phyloP scores from a whole-genome alignment of 148 eudicot genomes.

The Rhododendron molle region DNA sequence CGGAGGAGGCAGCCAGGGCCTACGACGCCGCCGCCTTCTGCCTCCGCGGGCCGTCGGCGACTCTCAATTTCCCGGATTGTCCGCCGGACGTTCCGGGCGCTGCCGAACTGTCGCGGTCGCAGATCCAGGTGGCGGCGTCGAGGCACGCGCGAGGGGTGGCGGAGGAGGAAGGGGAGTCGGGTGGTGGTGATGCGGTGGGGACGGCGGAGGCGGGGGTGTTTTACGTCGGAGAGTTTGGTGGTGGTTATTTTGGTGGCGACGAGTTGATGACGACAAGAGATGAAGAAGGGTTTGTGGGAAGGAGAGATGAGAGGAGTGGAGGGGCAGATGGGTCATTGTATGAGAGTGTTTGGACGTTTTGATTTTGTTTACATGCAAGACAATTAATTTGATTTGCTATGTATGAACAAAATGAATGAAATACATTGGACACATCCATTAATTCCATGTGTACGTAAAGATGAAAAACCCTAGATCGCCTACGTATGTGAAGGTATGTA shows the following conservation, averaged over 20 bases:
- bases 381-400: too few species aligned
- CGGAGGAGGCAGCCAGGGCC: slow-evolving; percentile 50
- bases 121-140: slow-evolving; percentile 44
- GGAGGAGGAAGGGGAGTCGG: neutral
- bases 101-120: slow-evolving; percentile 20
- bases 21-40: slow-evolving; percentile 47
- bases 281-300: neutral
- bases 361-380: neutral
- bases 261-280: neutral
- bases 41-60: slow-evolving; percentile 29
- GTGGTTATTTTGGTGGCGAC: neutral
- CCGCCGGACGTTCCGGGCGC: slow-evolving; percentile 36
- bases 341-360: neutral
- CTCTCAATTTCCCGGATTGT: slow-evolving; percentile 34
- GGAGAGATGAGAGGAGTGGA: neutral
- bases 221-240: neutral
- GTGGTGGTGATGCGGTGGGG: neutral
- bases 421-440: too few species aligned
- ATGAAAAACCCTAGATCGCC: too few species aligned
- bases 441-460: too few species aligned
- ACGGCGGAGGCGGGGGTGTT: neutral
- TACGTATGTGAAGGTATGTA: too few species aligned
- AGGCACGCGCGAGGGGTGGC: slow-evolving; percentile 23
- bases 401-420: too few species aligned
- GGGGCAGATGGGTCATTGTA: neutral